Percentiles rank a stretch among this genome's conserved stretches.
Conservation (phyloP, 1,139 yeast species). For the Yueomyces sp. region DNA sequence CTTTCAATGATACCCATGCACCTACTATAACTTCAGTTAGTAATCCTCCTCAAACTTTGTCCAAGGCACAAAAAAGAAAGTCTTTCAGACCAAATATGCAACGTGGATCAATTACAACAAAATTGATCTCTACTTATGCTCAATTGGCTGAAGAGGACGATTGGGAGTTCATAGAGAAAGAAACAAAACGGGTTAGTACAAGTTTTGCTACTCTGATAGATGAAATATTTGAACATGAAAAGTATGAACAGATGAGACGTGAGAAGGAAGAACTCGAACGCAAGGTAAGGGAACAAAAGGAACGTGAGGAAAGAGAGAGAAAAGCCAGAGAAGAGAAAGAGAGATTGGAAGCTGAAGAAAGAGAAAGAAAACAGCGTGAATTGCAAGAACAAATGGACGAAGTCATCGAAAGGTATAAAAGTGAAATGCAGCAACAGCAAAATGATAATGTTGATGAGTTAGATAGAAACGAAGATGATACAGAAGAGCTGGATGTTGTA, state of each 20-base stretch:
- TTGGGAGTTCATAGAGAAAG: constrained; percentile 61
- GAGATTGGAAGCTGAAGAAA: constrained; percentile 8
- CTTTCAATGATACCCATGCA: neutral
- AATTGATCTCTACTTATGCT: constrained; percentile 58
- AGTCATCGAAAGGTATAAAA: constrained; percentile 15
- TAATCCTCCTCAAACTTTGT: constrained; percentile 10
- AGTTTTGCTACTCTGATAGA: constrained; percentile 70
- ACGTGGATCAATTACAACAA: constrained; percentile 60
- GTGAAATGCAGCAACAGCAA: constrained; percentile 10
- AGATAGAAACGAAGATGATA: constrained; percentile 3
- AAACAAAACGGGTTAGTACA: constrained; percentile 63
- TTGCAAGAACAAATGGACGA: constrained; percentile 16
- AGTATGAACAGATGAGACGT: constrained; percentile 43
- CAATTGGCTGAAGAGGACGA: constrained; percentile 54
- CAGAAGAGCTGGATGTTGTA: neutral
- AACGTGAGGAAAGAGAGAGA: constrained; percentile 40
- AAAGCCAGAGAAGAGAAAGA: constrained; percentile 19
- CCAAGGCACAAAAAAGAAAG: constrained; percentile 24
- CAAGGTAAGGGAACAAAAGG: constrained; percentile 33
- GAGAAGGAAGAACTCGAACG: constrained; percentile 35
- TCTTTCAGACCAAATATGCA: constrained; percentile 32
- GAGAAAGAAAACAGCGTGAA: constrained; percentile 8
- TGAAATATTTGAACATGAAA: constrained; percentile 55
- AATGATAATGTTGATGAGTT: neutral
- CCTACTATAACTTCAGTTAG: constrained; percentile 4